phyloP scores from a whole-genome alignment of 768 basidiomycete genomes.

The Myochromella boudieri region DNA sequence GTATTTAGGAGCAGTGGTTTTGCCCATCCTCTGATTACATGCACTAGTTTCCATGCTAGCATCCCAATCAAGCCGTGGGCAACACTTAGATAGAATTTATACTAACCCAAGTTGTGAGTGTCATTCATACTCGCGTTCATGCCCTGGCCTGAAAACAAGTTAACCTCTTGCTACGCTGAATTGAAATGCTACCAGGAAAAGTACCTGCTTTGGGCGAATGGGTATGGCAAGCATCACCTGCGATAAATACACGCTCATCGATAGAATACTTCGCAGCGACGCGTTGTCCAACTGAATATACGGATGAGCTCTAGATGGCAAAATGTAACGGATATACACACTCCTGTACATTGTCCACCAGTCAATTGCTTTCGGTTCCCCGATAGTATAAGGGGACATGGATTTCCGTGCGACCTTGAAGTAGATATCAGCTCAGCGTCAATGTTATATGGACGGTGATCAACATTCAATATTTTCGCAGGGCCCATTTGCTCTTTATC shows the following conservation, averaged over 20 bases:
- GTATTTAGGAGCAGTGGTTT: constrained; percentile 47
- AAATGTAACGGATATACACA: constrained; percentile 28
- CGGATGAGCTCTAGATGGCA: neutral
- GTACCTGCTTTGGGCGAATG: constrained; percentile 66
- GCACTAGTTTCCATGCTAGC: constrained; percentile 59
- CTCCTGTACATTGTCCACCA: constrained; percentile 79
- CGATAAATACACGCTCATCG: constrained; percentile 70
- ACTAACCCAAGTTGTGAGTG: constrained; percentile 63
- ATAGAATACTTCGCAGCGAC: constrained; percentile 64
- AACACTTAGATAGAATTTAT: neutral
- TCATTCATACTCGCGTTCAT: constrained; percentile 82
- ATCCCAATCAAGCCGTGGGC: neutral
- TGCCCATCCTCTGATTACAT: constrained; percentile 57
- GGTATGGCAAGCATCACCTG: constrained; percentile 74
- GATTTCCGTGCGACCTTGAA: constrained; percentile 53
- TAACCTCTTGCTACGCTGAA: no score
- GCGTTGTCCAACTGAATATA: constrained; percentile 63
- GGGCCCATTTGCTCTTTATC: constrained; percentile 54
- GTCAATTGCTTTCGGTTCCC: constrained; percentile 47
- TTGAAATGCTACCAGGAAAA: neutral
- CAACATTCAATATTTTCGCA: constrained; percentile 51
- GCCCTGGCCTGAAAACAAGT: constrained; percentile 52
- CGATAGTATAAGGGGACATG: constrained; percentile 54
- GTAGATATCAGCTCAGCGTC: neutral
- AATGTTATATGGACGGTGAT: constrained; percentile 10